A percentile compares a stretch with the other conserved stretches of the same genome.
These are phyloP conservation scores for Pinus taeda DNA, from an alignment of 75 land plant species.

Conservation along the genomic window DNA sequence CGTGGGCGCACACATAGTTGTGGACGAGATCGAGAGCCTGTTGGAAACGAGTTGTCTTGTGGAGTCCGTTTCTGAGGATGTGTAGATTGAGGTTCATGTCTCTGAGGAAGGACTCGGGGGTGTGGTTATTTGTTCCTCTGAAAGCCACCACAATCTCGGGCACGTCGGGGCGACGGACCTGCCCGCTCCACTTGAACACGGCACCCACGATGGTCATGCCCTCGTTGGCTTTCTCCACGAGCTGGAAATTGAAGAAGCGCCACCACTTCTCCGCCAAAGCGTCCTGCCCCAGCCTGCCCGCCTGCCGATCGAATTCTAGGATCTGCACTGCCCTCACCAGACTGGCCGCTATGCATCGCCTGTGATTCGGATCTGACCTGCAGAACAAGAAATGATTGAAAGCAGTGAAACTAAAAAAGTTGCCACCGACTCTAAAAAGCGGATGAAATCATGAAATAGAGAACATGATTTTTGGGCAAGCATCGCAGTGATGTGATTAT, in stretches of 20 bases:
- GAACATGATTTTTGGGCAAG: too few relatives aligned
- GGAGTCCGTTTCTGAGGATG: slow-evolving; percentile 37
- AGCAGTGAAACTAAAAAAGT: too few relatives aligned
- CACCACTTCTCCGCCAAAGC: slow-evolving; percentile 66
- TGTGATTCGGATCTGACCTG: slow-evolving; percentile 30
- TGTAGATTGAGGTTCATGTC: slow-evolving; percentile 46
- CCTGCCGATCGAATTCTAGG: slow-evolving; percentile 51
- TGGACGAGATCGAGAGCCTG: slow-evolving; percentile 30
- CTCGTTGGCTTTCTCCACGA: slow-evolving; percentile 38
- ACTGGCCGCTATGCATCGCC: slow-evolving; percentile 52
- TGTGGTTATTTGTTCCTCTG: slow-evolving; percentile 46
- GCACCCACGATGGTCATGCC: slow-evolving; percentile 45
- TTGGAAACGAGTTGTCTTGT: slow-evolving; percentile 43
- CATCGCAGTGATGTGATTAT: too few relatives aligned
- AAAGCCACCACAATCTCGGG: slow-evolving; percentile 56
- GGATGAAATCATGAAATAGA: too few relatives aligned
- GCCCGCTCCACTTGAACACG: slow-evolving; percentile 30
- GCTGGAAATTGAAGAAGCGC: slow-evolving; percentile 47
- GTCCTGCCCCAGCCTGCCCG: slow-evolving; percentile 20
- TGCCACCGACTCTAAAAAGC: too few relatives aligned
- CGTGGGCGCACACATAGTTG: background rate
- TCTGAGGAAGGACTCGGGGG: slow-evolving; percentile 16
- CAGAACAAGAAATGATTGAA: too few relatives aligned
- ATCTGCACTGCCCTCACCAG: slow-evolving; percentile 61
- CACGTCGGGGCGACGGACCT: background rate